Base-by-base conservation (phyloP, 345 rosid genomes). In the Moricandia arvensis region DNA sequence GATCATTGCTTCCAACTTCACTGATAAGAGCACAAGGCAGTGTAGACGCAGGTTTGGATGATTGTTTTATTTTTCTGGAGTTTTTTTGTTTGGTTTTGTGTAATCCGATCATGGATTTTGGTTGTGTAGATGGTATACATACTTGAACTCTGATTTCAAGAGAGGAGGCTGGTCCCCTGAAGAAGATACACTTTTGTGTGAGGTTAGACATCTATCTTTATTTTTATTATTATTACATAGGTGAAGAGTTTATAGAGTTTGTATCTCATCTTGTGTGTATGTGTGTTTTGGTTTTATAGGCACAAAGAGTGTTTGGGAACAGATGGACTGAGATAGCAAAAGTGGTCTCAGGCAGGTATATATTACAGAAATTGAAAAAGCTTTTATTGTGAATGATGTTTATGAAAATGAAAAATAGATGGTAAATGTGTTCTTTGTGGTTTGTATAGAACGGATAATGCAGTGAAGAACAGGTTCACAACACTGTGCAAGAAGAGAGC, bases 141-240 rank as follows among this genome's bases (percentile, higher is more conserved):
- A 95, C 63, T 78, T 95, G 73, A 95, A 90, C 78, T 89, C 99
- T 47, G 99, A 95, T 80, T 95, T 95, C 85, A 92, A 92, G 86
- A 95, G 88, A 79, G 99, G 99, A 13, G 99, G 98, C 49, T 95
- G 99, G 99, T 89, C 97, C 54, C 97, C 97, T 5, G 98, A 95
- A 78, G 99, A 92, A 87, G 99, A 95, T 73, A 76, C 89, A 80
- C 93, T 95, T 12, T 81, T 95, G 67, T 95, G 99, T 64, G 97
- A 95, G 99, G 99, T 91, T 67, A 12, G 59, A 24, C 21, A 34
- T 49, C 54, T 41, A 38, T 64, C 11, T 43, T 51, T 41, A 1
- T 12, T 57, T 47, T 1, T n/a, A n/a, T n/a, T n/a, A n/a, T 47
- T 12, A 66, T 66, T 8, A 66, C 6, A 72, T 35, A 16, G 29